Conservation (phyloP, 306 rosid species). For the Medicago lupulina region DNA sequence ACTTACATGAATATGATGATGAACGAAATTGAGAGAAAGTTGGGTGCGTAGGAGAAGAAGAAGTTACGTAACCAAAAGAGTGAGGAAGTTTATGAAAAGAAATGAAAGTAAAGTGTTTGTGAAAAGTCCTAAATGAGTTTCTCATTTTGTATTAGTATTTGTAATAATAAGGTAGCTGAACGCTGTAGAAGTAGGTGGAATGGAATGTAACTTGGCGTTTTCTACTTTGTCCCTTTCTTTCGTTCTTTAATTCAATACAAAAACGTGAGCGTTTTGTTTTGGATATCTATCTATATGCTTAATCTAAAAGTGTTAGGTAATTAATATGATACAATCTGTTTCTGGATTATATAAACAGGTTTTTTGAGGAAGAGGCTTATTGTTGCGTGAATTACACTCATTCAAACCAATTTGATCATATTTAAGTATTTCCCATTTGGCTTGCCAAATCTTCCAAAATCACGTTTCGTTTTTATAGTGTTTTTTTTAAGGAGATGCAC, state of each 20-base stretch:
- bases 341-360: not conserved
- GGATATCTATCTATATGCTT: not conserved
- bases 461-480: not conserved
- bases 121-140: constrained; percentile 40
- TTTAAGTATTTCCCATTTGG: not conserved
- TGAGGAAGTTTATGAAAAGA: not conserved
- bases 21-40: constrained; percentile 33
- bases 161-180: not conserved
- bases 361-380: not conserved
- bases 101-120: constrained; percentile 42
- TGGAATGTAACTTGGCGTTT: not conserved
- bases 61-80: constrained; percentile 22
- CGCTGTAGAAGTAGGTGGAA: not conserved
- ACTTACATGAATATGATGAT: constrained; percentile 56
- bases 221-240: not conserved
- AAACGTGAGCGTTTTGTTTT: not conserved
- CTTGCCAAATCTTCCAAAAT: not conserved
- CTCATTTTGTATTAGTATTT: constrained; percentile 26
- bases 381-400: not conserved
- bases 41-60: not conserved
- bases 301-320: not conserved
- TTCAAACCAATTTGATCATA: not conserved
- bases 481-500: not conserved
- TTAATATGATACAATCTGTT: not conserved
- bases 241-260: not conserved